A percentile compares a stretch with the other conserved stretches of the same genome.
Conservation (phyloP, 2,329 filamentous ascomycete genomes). For the Exophiala lecanii-corni region DNA sequence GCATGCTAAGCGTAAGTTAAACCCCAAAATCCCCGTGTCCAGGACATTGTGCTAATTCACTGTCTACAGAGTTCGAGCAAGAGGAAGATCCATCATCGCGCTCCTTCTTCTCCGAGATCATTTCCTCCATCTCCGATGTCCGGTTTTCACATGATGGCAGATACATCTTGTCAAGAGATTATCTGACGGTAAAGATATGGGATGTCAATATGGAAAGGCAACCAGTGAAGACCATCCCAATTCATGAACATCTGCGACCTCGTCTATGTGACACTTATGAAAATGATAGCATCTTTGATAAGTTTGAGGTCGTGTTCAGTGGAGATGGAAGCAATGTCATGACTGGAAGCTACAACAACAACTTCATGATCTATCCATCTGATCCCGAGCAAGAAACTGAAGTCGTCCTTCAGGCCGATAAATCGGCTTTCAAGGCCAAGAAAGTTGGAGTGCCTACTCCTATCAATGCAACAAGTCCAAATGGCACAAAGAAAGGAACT, state of each 20-base stretch:
- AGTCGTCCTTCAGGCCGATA: conserved; percentile 94
- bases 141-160: conserved; percentile 94
- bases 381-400: conserved; percentile 95
- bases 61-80: conserved; percentile 87
- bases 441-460: conserved; percentile 97
- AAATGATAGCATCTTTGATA: conserved; percentile 99
- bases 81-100: conserved; percentile 95
- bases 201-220: conserved; percentile 99
- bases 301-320: conserved; percentile 98
- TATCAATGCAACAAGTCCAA: conserved; percentile 80
- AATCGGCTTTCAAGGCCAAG: conserved; percentile 99
- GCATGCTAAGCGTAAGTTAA: conserved; percentile 79
- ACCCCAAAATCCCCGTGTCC: no score
- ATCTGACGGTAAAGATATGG: conserved; percentile 99
- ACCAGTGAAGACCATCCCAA: conserved; percentile 96
- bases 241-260: conserved; percentile 93
- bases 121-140: conserved; percentile 97
- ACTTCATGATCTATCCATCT: conserved; percentile 99
- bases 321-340: conserved; percentile 98
- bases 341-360: conserved; percentile 99
- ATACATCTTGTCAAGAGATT: conserved; percentile 96
- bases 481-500: conserved; percentile 71
- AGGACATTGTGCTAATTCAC: no score
- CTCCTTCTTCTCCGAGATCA: conserved; percentile 99
- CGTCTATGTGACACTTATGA: conserved; percentile 97